Base-by-base conservation (phyloP, 2,329 filamentous ascomycete species). In the Stagonosporopsis rhizophila region DNA sequence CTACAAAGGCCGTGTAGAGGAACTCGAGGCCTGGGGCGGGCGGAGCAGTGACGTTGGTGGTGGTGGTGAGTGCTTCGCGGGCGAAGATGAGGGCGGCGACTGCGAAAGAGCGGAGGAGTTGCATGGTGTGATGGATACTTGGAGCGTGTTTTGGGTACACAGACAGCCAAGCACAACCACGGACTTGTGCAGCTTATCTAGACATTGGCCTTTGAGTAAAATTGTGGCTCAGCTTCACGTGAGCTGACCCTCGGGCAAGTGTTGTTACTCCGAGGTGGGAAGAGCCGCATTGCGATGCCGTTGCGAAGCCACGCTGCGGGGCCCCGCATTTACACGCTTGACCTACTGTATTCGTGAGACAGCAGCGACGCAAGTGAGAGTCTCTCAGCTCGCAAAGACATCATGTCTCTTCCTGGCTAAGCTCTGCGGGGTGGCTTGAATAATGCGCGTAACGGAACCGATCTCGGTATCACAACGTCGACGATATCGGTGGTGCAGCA, bases 1-100 rank as follows among this genome's bases (percentile, higher is more conserved):
- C 57, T 19, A 50, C 67, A 55, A 59, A 68, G 32, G 65, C 61
- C 1, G 68, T 71, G 62, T 72, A 73, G 7, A 73, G 66, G 45
- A 61, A 71, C 11, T 63, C 64, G 32, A 71, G 60, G 1, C 42
- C 60, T 17, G 70, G 70, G 1, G 55, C 23, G 25, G 41, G n/a
- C 1, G 50, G 56, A 1, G 11, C 8, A 8, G 45, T 41, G 7
- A 17, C 14, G 4, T 54, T 44, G n/a, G 46, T 30, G 12, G 14
- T 23, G 17, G 19, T 23, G 6, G 30, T 32, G 30, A 32, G 30
- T 3, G 9, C 32, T 6, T 6, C 12, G 6, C 15, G 27, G n/a
- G 30, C 14, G 7, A 51, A 30, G 6, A 51, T 23, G 3, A 51
- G 40, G 17, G 23, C 17, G 22, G 32, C 37, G 6, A 17, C 27